Base-by-base conservation (phyloP, 805 yeast genomes). In the Tetrapisispora nanseiensis region DNA sequence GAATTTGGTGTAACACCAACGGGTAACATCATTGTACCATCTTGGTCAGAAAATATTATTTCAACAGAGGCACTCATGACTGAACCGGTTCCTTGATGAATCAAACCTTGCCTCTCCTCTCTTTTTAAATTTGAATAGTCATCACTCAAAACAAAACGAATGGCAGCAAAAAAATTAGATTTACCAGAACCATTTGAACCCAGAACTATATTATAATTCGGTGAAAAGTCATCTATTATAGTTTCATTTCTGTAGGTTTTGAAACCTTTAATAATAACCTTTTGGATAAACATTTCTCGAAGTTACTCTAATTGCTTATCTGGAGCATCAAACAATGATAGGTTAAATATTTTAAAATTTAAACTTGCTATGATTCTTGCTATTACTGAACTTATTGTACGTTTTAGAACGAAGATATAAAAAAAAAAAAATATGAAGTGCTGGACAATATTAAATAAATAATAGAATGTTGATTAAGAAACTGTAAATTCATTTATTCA, bases 121-220 rank as follows among this genome's bases (percentile, higher is more conserved):
- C 90, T 67, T 20, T 80, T 70, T 80, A 89, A 73, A 57, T 86
- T 82, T 3, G 85, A 81, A 59, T 84, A 86, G 27, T 90, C 94
- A 57, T 90, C 97, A 36, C 95, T 81, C 18, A 92, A 62, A 10
- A 87, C 97, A 65, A 89, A 92, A 47, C 97, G 70, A 43, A 90
- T 83, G 10, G 98, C 97, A 13, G 95, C 87, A 61, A 90, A 92
- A 64, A 90, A 83, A 61, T 92, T 90, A 32, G 95, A 85, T 60
- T 92, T 90, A 8, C 98, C 98, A 8, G 95, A 84, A n/a, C 97
- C 97, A 63, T 89, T 89, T 39, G 95, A 68, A 2, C 97, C 97
- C 26, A 89, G 86, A 13, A 83, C 78, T 18, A 90, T 94, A 63
- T 90, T 90, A 56, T 81, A 82, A 42, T 77, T 76, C 0, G 95